phyloP scores from a whole-genome alignment of 768 basidiomycete genomes.

The Aureoboletus auriporus region DNA sequence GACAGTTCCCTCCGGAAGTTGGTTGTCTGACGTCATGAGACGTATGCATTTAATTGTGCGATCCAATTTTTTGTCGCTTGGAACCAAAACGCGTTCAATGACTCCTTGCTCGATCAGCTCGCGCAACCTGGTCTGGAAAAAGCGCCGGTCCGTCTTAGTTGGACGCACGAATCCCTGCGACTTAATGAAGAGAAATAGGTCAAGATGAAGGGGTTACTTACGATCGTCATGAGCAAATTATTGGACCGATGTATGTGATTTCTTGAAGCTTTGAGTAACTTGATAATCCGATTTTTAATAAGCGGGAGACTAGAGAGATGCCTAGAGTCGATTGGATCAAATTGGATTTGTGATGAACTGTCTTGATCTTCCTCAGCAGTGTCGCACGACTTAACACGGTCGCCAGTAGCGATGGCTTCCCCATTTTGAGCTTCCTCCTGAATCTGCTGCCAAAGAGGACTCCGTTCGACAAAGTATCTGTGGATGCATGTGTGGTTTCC shows the following conservation, averaged over 20 bases:
- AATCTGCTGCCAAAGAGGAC: constrained; percentile 72
- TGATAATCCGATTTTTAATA: constrained; percentile 66
- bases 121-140: constrained; percentile 71
- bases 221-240: constrained; percentile 75
- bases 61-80: constrained; percentile 47
- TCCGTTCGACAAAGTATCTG: constrained; percentile 77
- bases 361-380: constrained; percentile 19
- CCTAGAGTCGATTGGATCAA: constrained; percentile 73
- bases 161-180: constrained; percentile 71
- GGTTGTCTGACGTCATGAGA: constrained; percentile 44
- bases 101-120: constrained; percentile 70
- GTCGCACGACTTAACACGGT: constrained; percentile 8
- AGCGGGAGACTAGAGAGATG: constrained; percentile 75
- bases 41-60: constrained; percentile 63
- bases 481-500: constrained; percentile 79
- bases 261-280: constrained; percentile 64
- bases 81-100: constrained; percentile 72
- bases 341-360: constrained; percentile 37
- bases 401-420: constrained; percentile 13
- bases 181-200: constrained; percentile 1
- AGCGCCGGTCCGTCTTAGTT: constrained; percentile 74
- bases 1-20: constrained; percentile 32
- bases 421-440: constrained; percentile 51
- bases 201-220: constrained; percentile 33
- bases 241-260: constrained; percentile 68